Percentiles rank a stretch among this genome's conserved stretches.
phyloP scores from a whole-genome alignment of 2,329 filamentous ascomycete species.

The Elsinoe arachidis region DNA sequence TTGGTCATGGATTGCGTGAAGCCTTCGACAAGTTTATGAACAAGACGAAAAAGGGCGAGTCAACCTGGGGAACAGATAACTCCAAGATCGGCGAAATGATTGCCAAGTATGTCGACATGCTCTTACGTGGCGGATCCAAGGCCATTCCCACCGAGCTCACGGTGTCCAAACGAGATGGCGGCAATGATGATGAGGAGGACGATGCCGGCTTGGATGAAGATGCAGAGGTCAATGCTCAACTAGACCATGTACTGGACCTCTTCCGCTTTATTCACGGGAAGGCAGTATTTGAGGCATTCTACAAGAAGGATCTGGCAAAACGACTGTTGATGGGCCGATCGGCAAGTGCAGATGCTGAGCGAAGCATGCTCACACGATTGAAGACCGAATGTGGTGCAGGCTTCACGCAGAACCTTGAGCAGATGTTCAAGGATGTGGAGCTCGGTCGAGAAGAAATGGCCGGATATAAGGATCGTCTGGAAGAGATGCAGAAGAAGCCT shows the following conservation, averaged over 20 bases:
- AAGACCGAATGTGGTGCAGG: slow-evolving; percentile 88
- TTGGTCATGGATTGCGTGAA: slow-evolving; percentile 72
- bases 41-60: slow-evolving; percentile 61
- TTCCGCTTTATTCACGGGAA: slow-evolving; percentile 98
- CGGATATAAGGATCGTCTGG: slow-evolving; percentile 66
- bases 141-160: slow-evolving; percentile 63
- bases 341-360: slow-evolving; percentile 88
- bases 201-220: slow-evolving; percentile 74
- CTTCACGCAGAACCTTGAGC: slow-evolving; percentile 95
- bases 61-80: slow-evolving; percentile 70
- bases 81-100: slow-evolving; percentile 98
- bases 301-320: slow-evolving; percentile 92
- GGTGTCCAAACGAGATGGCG: slow-evolving; percentile 41
- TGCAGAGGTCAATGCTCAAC: slow-evolving; percentile 78
- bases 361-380: slow-evolving; percentile 86
- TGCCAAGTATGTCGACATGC: slow-evolving; percentile 86
- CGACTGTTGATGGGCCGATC: slow-evolving; percentile 85
- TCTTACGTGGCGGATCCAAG: slow-evolving; percentile 81
- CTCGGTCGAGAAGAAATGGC: slow-evolving; percentile 85
- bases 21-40: slow-evolving; percentile 90
- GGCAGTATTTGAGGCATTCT: slow-evolving; percentile 96
- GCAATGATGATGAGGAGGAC: slow-evolving; percentile 50
- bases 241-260: slow-evolving; percentile 86
- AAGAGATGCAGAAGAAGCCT: slow-evolving; percentile 43
- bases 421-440: slow-evolving; percentile 99